Percentiles rank a stretch among this genome's conserved stretches.
Evolutionary conservation across 2,329 filamentous ascomycete genomes (phyloP).

Genomic region (Akanthomyces dipterigenus): DNA sequence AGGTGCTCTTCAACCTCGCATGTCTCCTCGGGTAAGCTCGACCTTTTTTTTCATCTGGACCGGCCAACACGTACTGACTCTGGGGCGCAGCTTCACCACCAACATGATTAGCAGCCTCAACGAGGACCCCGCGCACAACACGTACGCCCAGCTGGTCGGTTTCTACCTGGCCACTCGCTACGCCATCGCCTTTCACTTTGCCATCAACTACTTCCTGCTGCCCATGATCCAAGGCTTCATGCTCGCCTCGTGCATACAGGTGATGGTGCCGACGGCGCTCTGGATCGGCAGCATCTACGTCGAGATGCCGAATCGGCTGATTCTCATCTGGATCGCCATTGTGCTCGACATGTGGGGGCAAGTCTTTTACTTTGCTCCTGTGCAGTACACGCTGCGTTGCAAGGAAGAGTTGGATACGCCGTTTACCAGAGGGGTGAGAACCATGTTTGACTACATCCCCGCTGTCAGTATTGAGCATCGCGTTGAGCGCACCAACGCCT

Average conservation of each 20-base stretch:
- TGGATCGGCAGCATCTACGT: constrained; percentile 57
- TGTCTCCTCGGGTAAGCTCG: constrained; percentile 47
- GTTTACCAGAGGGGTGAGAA: constrained; percentile 22
- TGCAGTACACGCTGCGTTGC: constrained; percentile 21
- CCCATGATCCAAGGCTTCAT: constrained; percentile 54
- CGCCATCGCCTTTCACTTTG: constrained; percentile 42
- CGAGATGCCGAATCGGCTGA: constrained; percentile 46
- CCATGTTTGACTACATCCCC: constrained; percentile 51
- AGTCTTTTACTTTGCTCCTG: constrained; percentile 35
- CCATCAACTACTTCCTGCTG: constrained; percentile 38
- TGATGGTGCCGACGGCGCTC: constrained; percentile 41
- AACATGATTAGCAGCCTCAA: constrained; percentile 54
- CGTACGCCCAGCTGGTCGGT: constrained; percentile 51
- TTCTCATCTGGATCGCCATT: constrained; percentile 50
- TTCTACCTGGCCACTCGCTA: constrained; percentile 55
- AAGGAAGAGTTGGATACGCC: constrained; percentile 12
- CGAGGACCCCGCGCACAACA: constrained; percentile 33
- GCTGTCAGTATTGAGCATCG: constrained; percentile 61
- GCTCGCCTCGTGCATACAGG: constrained; percentile 38
- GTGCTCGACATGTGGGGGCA: constrained; percentile 45
- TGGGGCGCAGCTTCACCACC: constrained; percentile 42
- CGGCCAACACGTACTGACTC: neutral
- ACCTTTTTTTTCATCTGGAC: too few species aligned
- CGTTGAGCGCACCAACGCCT: constrained; percentile 57
- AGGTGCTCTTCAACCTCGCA: constrained; percentile 54